These are phyloP conservation scores for Pyrus bretschneideri DNA, from an alignment of 306 rosid species.

Conservation along the genomic window DNA sequence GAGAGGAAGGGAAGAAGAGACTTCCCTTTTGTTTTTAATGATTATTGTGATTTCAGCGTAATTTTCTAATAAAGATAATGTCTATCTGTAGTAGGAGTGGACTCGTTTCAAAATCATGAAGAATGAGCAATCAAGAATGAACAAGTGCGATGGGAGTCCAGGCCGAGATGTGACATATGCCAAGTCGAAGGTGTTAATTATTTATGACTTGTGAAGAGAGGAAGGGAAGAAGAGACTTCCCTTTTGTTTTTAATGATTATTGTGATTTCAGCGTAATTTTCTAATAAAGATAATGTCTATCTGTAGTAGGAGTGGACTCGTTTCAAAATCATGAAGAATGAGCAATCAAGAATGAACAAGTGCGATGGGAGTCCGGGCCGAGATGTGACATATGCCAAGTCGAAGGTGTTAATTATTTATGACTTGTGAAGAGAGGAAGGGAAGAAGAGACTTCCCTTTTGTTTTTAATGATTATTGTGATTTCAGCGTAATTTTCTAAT, in stretches of 20 bases:
- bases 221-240: neutral
- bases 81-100: rapidly evolving
- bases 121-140: too few species aligned
- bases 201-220: neutral
- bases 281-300: too few species aligned
- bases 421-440: neutral
- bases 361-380: too few species aligned
- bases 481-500: neutral
- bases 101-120: too few species aligned
- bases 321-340: too few species aligned
- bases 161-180: too few species aligned
- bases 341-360: too few species aligned
- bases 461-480: neutral
- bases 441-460: neutral
- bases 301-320: too few species aligned
- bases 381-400: neutral
- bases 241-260: neutral
- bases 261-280: neutral
- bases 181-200: neutral
- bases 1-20: neutral
- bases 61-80: neutral
- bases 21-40: neutral
- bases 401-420: neutral
- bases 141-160: too few species aligned
- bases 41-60: too few species aligned